Evolutionary conservation across 306 rosid genomes (phyloP).

Genomic region (Purshia tridentata): DNA sequence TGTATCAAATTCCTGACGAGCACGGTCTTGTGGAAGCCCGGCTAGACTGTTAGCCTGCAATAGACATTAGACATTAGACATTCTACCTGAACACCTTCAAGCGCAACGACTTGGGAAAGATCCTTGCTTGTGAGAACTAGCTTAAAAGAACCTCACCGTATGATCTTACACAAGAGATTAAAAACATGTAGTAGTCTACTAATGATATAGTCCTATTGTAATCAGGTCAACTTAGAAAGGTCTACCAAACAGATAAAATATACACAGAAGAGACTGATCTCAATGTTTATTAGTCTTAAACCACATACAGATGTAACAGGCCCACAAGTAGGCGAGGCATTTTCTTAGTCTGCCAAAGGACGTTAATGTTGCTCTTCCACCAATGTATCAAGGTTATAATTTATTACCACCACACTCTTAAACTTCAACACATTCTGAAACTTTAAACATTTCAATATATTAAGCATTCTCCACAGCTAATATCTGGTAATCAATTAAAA

Average conservation of each 20-base stretch:
- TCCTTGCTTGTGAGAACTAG: neutral
- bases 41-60: constrained; percentile 47
- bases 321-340: neutral
- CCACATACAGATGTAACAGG: neutral
- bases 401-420: neutral
- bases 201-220: neutral
- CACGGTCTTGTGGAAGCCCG: constrained; percentile 38
- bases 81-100: neutral
- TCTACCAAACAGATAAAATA: neutral
- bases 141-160: neutral
- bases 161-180: neutral
- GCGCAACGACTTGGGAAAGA: neutral
- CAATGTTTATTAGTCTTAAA: neutral
- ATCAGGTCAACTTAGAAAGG: neutral
- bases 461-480: neutral
- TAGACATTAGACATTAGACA: neutral
- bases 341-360: neutral
- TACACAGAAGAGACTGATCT: neutral
- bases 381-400: neutral
- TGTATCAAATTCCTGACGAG: constrained; percentile 40
- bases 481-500: neutral
- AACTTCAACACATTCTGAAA: neutral
- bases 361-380: neutral
- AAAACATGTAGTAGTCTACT: neutral
- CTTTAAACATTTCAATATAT: too few relatives aligned